These are phyloP conservation scores for Globisporangium rhizosaccharum DNA, from an alignment of 352 stramenopile species.

Conservation along the genomic window DNA sequence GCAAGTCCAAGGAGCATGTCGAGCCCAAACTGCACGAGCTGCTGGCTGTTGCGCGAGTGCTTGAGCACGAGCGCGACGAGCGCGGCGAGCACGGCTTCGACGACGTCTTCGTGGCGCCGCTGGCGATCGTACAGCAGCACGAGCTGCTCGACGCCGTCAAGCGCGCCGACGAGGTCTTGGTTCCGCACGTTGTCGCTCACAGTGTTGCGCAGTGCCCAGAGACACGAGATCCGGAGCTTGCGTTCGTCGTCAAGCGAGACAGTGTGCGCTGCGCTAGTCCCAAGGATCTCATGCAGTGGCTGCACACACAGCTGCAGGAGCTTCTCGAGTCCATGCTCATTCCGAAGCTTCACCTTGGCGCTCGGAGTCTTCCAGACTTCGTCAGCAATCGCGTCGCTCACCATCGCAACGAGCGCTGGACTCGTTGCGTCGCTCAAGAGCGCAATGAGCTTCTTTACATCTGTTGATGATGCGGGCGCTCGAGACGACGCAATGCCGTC, in stretches of 20 bases:
- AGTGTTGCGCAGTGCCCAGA: conserved; percentile 65
- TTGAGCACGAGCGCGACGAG: conserved; percentile 49
- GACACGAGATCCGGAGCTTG: conserved; percentile 47
- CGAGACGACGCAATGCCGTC: conserved; percentile 23
- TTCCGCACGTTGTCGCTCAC: conserved; percentile 52
- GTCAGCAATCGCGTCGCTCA: conserved; percentile 74
- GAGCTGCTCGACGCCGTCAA: conserved; percentile 45
- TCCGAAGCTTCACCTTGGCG: conserved; percentile 51
- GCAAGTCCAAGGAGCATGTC: conserved; percentile 57
- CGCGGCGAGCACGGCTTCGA: conserved; percentile 50
- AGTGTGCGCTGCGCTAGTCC: neutral
- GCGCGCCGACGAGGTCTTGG: conserved; percentile 51
- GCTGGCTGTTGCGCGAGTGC: conserved; percentile 52
- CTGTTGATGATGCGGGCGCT: conserved; percentile 29
- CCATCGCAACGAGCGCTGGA: conserved; percentile 55
- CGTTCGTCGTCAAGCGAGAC: conserved; percentile 16
- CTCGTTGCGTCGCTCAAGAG: conserved; percentile 50
- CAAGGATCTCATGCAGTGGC: conserved; percentile 12
- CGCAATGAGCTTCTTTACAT: conserved; percentile 66
- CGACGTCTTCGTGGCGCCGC: conserved; percentile 41
- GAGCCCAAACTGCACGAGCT: conserved; percentile 55
- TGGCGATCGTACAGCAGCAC: conserved; percentile 39
- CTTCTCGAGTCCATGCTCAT: conserved; percentile 60
- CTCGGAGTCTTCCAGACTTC: conserved; percentile 64
- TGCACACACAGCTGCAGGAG: conserved; percentile 45